These are phyloP conservation scores for Teratosphaeria destructans DNA, from an alignment of 2,329 filamentous ascomycete genomes.

Conservation along the genomic window DNA sequence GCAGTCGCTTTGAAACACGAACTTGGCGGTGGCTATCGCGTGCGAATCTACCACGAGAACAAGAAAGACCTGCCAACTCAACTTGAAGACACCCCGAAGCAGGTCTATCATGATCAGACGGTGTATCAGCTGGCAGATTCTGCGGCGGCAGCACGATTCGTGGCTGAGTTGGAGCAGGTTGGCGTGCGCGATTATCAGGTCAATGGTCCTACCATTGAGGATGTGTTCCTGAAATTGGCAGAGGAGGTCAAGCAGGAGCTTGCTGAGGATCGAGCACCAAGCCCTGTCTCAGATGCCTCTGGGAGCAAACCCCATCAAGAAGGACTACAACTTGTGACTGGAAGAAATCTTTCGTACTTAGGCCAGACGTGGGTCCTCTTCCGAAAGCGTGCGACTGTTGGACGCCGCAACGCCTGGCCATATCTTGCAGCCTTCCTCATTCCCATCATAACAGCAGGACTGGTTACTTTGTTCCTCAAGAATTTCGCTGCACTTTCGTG, in stretches of 20 bases:
- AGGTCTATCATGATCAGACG: slow-evolving; percentile 57
- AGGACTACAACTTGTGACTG: slow-evolving; percentile 48
- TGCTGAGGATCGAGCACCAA: slow-evolving; percentile 18
- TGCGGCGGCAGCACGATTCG: slow-evolving; percentile 58
- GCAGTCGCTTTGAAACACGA: slow-evolving; percentile 76
- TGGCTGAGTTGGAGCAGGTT: slow-evolving; percentile 55
- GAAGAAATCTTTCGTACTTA: slow-evolving; percentile 56
- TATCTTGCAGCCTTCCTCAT: slow-evolving; percentile 65
- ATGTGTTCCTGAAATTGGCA: slow-evolving; percentile 79
- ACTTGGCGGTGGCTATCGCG: slow-evolving; percentile 73
- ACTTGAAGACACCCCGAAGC: slow-evolving; percentile 18
- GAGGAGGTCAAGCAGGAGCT: slow-evolving; percentile 59
- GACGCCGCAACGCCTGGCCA: slow-evolving; percentile 68
- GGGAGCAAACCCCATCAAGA: slow-evolving; percentile 13
- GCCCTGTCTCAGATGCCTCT: slow-evolving; percentile 6
- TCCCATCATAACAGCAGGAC: slow-evolving; percentile 66
- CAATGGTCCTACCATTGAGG: slow-evolving; percentile 81
- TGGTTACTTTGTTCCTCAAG: slow-evolving; percentile 67
- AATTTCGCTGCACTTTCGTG: slow-evolving; percentile 42
- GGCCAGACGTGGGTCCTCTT: slow-evolving; percentile 67
- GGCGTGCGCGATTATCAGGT: slow-evolving; percentile 72
- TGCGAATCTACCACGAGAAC: slow-evolving; percentile 56
- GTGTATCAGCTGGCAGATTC: slow-evolving; percentile 65
- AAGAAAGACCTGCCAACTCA: slow-evolving; percentile 17
- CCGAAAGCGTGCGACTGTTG: slow-evolving; percentile 63